A percentile compares a stretch with the other conserved stretches of the same genome.
Conservation (phyloP, 306 rosid species). For the Rosa rugosa region DNA sequence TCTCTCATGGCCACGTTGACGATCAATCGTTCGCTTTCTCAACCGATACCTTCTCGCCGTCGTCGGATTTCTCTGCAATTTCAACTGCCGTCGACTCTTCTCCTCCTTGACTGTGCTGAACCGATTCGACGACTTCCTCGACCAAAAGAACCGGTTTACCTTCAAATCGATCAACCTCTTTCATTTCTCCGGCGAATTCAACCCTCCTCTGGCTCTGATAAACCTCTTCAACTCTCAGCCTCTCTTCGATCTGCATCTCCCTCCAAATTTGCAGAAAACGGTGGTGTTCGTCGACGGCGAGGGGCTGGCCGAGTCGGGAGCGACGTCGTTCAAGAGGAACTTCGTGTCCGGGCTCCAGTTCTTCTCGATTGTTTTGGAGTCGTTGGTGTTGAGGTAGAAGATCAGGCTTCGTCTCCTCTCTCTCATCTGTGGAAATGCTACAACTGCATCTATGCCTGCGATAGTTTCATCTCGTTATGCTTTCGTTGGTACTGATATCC, state of each 20-base stretch:
- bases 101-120: background rate
- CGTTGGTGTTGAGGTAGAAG: no score
- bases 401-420: no score
- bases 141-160: slow-evolving; percentile 11
- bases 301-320: no score
- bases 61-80: slow-evolving; percentile 11
- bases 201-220: slow-evolving; percentile 31
- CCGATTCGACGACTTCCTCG: slow-evolving; percentile 18
- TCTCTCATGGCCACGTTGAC: background rate
- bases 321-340: no score
- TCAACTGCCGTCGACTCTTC: slow-evolving; percentile 13
- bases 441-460: no score
- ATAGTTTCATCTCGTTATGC: no score
- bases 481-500: no score
- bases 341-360: no score
- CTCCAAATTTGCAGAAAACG: no score
- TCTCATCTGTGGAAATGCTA: no score
- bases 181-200: slow-evolving; percentile 19
- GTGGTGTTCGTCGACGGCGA: no score
- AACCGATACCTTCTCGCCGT: slow-evolving; percentile 1
- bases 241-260: slow-evolving; percentile 15
- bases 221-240: slow-evolving; percentile 30
- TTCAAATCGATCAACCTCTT: slow-evolving; percentile 20
- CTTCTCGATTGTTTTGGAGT: no score
- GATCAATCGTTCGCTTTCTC: slow-evolving; percentile 2